Percentiles rank a stretch among this genome's conserved stretches.
Conservation (phyloP, 768 basidiomycete genomes). For the Mycena latifolia region DNA sequence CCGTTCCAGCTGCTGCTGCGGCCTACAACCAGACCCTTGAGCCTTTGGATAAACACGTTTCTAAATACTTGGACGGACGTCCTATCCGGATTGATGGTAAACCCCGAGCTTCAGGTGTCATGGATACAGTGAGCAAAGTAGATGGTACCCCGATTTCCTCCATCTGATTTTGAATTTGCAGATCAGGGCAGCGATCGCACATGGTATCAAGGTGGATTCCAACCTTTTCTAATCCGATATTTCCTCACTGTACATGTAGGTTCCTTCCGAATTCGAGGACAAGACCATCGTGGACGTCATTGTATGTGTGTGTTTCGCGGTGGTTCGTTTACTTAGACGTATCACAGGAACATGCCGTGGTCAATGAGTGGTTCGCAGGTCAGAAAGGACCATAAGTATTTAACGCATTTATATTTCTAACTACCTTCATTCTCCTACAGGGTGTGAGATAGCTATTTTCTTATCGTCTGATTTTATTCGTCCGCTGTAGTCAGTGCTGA, state of each 20-base stretch:
- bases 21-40: conserved; percentile 73
- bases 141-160: not conserved
- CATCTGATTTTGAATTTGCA: conserved; percentile 38
- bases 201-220: conserved; percentile 61
- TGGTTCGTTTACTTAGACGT: not conserved
- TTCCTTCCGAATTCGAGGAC: conserved; percentile 82
- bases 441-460: conserved; percentile 51
- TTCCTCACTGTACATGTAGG: conserved; percentile 30
- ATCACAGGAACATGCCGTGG: conserved; percentile 75
- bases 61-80: conserved; percentile 75
- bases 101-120: conserved; percentile 79
- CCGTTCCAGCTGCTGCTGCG: conserved; percentile 68
- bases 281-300: conserved; percentile 68
- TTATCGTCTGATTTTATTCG: conserved; percentile 28
- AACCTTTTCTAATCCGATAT: not conserved
- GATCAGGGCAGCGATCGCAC: conserved; percentile 78
- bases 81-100: conserved; percentile 81
- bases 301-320: conserved; percentile 48
- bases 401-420: conserved; percentile 22
- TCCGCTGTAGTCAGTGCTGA: conserved; percentile 19
- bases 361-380: conserved; percentile 85
- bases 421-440: conserved; percentile 40
- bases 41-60: conserved; percentile 73
- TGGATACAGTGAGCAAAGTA: conserved; percentile 68
- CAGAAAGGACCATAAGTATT: conserved; percentile 10